Conservation (phyloP, 352 stramenopile genomes). For the Globisporangium ultimum region DNA sequence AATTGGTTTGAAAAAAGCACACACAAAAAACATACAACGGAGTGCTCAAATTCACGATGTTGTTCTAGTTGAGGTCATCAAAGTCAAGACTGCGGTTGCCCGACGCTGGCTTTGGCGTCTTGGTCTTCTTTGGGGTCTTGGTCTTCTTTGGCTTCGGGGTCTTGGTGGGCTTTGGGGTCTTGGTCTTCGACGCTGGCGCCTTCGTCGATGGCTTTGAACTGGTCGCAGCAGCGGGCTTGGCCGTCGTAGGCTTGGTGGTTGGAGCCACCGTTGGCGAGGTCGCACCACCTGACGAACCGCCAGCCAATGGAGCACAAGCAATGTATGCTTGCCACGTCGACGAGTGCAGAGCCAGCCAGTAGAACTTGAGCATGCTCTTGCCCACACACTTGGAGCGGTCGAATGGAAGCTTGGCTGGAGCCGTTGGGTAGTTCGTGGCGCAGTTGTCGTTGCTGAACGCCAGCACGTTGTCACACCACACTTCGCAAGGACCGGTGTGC, state of each 20-base stretch:
- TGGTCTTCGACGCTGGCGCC: conserved; percentile 3
- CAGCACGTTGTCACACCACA: conserved; percentile 46
- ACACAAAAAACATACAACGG: too few species aligned
- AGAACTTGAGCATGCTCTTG: conserved; percentile 28
- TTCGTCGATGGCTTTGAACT: conserved; percentile 6
- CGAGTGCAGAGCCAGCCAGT: conserved; percentile 38
- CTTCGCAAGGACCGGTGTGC: conserved; percentile 43
- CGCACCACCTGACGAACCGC: conserved; percentile 14
- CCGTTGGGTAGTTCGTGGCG: conserved; percentile 27
- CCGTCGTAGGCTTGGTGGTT: too few species aligned
- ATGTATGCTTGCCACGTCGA: conserved; percentile 28
- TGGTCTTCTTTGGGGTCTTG: neutral
- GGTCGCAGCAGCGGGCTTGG: conserved; percentile 23
- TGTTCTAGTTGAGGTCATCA: too few species aligned
- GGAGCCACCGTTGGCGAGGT: neutral
- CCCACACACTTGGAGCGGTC: conserved; percentile 39
- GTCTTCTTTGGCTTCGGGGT: conserved; percentile 1
- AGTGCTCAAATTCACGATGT: too few species aligned
- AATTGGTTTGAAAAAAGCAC: too few species aligned
- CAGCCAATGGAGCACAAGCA: conserved; percentile 31
- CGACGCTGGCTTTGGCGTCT: neutral
- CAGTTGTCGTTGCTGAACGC: conserved; percentile 51
- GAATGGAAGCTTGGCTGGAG: conserved; percentile 33
- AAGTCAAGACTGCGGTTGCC: too few species aligned
- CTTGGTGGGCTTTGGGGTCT: conserved; percentile 9